phyloP scores from a whole-genome alignment of 2,329 filamentous ascomycete genomes.

The Exophiala dermatitidis region DNA sequence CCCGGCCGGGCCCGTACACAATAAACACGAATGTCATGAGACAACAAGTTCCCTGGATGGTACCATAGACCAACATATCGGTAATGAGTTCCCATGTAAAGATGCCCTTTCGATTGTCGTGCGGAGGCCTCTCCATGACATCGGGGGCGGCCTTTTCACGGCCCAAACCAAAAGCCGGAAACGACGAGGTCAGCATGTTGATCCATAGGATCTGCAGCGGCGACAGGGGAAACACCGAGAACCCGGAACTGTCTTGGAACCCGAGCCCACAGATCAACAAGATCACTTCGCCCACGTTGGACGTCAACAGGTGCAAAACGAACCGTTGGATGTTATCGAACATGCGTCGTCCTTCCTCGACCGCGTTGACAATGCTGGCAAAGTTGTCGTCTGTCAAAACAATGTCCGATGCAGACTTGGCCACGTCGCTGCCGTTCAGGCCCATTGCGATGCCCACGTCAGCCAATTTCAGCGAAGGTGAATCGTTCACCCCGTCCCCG shows the following conservation, averaged over 20 bases:
- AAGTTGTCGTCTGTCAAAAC: slow-evolving; percentile 72
- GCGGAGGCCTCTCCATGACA: slow-evolving; percentile 50
- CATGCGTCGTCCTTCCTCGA: slow-evolving; percentile 75
- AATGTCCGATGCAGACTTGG: slow-evolving; percentile 65
- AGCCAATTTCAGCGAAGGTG: slow-evolving; percentile 68
- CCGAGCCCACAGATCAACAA: slow-evolving; percentile 52
- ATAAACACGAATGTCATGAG: slow-evolving; percentile 47
- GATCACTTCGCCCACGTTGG: slow-evolving; percentile 52
- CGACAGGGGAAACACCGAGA: slow-evolving; percentile 53
- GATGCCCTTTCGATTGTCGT: slow-evolving; percentile 45
- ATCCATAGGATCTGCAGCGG: slow-evolving; percentile 58
- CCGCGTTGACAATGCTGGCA: slow-evolving; percentile 73
- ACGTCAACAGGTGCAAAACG: slow-evolving; percentile 49
- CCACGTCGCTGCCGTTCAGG: slow-evolving; percentile 73
- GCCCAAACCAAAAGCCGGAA: slow-evolving; percentile 55
- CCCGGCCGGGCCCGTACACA: slow-evolving; percentile 42
- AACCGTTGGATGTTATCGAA: slow-evolving; percentile 84
- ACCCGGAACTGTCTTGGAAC: slow-evolving; percentile 47
- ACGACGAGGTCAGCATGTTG: slow-evolving; percentile 55
- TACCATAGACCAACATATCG: slow-evolving; percentile 49
- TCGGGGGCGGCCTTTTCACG: slow-evolving; percentile 50
- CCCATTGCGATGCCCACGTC: slow-evolving; percentile 90
- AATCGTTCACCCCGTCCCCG: slow-evolving; percentile 81
- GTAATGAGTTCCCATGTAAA: slow-evolving; percentile 48
- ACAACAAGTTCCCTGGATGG: slow-evolving; percentile 45